Base-by-base conservation (phyloP, 306 rosid species). In the Oemleria cerasiformis region DNA sequence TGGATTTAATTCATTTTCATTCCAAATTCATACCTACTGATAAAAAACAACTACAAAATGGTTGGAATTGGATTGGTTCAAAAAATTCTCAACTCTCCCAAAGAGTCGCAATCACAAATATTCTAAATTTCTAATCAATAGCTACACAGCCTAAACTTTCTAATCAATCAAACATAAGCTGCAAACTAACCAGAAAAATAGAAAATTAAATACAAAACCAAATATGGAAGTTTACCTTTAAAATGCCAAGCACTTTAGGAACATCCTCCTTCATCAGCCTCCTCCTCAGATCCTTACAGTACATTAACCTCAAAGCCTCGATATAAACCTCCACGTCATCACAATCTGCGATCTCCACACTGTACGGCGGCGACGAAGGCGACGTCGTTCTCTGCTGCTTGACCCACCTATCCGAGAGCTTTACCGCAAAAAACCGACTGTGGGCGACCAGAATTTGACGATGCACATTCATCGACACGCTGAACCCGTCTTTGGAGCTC, bases 251-350 rank as follows among this genome's bases (percentile, higher is more conserved):
- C 66, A 94, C 92, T 81, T 83, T 83, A 21, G 91, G 82, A 59
- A 94, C 99, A 68, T 89, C 96, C 59, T 91, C 99, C 76, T 59
- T 94, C 96, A 91, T 91, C 7, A 94, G 91, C 76, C 75, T 87
- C 88, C 86, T 91, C 84, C 91, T 85, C 73, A 91, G 77, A 85
- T 94, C 99, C 82, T 85, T 87, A 66, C 95, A 91, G 65, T 94
- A 94, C 96, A 91, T 89, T 80, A 91, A 68, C 78, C 90, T 87
- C 90, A 94, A 77, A 7, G 99, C 80, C 74, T 89, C 96, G 16
- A 94, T 90, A 23, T 94, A 94, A 64, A 89, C 80, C 83, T 94
- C 99, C 14, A 94, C 91, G 57, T 91, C 99, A 59, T 94, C 99
- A 42, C 99, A 94, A 14, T 91, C 98, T 3, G 97, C 96, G 63